A percentile compares a stretch with the other conserved stretches of the same genome.
Evolutionary conservation across 495 filamentous ascomycete species (phyloP).

Genomic region (Neurospora tetraspora): DNA sequence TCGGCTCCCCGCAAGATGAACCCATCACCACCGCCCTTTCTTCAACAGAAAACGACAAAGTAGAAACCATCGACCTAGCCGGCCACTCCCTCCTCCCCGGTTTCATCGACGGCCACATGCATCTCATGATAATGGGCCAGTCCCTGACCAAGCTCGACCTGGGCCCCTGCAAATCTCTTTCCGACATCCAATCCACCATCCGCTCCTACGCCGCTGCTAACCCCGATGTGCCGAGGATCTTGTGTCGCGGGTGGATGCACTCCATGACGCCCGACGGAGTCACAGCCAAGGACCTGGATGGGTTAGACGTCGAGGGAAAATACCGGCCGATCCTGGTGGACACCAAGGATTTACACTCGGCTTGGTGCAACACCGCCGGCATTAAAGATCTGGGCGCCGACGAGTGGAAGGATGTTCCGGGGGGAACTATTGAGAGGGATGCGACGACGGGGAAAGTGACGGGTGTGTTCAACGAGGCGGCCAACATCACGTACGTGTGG

Average conservation of each 20-base stretch:
- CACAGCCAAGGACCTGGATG: slow-evolving; percentile 45
- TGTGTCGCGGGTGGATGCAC: slow-evolving; percentile 54
- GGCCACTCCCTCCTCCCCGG: slow-evolving; percentile 46
- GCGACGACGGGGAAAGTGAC: slow-evolving; percentile 35
- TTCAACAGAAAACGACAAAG: slow-evolving; percentile 2
- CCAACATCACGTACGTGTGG: slow-evolving; percentile 47
- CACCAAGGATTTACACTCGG: slow-evolving; percentile 51
- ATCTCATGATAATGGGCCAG: slow-evolving; percentile 50
- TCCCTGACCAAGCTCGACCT: slow-evolving; percentile 49
- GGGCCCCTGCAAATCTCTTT: slow-evolving; percentile 40
- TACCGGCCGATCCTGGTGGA: slow-evolving; percentile 51
- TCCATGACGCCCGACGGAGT: slow-evolving; percentile 42
- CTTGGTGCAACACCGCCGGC: slow-evolving; percentile 50
- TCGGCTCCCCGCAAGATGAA: slow-evolving; percentile 33
- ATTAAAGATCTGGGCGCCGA: slow-evolving; percentile 42
- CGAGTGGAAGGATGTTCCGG: slow-evolving; percentile 39
- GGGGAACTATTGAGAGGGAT: slow-evolving; percentile 47
- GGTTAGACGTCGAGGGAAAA: slow-evolving; percentile 37
- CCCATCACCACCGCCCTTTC: slow-evolving; percentile 17
- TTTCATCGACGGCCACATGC: slow-evolving; percentile 57
- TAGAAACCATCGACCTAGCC: slow-evolving; percentile 31
- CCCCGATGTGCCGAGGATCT: slow-evolving; percentile 39
- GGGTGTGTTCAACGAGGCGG: slow-evolving; percentile 50
- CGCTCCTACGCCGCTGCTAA: slow-evolving; percentile 38
- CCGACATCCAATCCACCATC: slow-evolving; percentile 43